Percentiles rank a stretch among this genome's conserved stretches.
Conservation (phyloP, 2,329 filamentous ascomycete species). For the Aspergillus flavus region DNA sequence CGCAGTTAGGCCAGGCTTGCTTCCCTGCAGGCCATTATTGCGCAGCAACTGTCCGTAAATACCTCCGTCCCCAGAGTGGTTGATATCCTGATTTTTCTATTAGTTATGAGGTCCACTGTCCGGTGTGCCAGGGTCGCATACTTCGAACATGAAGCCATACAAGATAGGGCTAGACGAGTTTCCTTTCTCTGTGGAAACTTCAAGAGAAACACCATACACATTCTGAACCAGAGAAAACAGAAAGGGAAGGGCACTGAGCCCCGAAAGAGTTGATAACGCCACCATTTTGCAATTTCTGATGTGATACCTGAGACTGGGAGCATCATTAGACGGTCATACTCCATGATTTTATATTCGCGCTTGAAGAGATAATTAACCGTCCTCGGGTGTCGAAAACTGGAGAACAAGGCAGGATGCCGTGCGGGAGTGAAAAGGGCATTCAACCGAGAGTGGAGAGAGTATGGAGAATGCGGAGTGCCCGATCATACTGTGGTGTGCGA, state of each 20-base stretch:
- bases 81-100: conserved; percentile 55
- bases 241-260: conserved; percentile 10
- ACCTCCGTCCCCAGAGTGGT: conserved; percentile 71
- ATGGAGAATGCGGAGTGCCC: neutral
- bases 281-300: conserved; percentile 7
- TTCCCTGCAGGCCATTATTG: conserved; percentile 70
- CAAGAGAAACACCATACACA: conserved; percentile 11
- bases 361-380: neutral
- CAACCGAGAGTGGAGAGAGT: conserved; percentile 2
- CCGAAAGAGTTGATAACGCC: conserved; percentile 14
- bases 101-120: neutral
- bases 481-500: neutral
- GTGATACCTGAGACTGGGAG: neutral
- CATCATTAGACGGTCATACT: neutral
- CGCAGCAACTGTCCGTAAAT: conserved; percentile 72
- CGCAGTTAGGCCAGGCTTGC: conserved; percentile 47
- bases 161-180: conserved; percentile 43
- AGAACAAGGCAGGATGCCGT: neutral
- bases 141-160: conserved; percentile 50
- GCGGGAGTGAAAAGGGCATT: neutral
- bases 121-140: conserved; percentile 13
- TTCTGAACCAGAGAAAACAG: conserved; percentile 7
- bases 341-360: neutral
- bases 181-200: conserved; percentile 29
- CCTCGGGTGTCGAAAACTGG: neutral